Percentiles rank a stretch among this genome's conserved stretches.
Conservation (phyloP, 345 rosid genomes). For the Salix viminalis region DNA sequence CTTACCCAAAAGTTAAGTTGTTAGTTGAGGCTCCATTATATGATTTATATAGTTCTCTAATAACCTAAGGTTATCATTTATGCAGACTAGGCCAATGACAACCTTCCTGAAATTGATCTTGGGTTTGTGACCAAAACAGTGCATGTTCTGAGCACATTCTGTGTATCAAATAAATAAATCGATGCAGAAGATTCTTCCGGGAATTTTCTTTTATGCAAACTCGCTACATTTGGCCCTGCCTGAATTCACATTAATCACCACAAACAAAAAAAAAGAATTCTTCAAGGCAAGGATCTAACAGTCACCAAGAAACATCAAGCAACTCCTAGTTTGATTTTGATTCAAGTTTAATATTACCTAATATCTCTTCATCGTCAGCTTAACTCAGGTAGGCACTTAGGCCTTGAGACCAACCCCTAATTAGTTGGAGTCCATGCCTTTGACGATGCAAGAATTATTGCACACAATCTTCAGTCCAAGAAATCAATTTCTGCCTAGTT, state of each 20-base stretch:
- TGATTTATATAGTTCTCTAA: too few relatives aligned
- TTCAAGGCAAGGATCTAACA: not conserved
- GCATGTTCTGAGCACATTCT: not conserved
- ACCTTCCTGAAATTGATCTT: not conserved
- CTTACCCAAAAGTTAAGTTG: too few relatives aligned
- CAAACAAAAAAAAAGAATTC: not conserved
- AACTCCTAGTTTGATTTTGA: not conserved
- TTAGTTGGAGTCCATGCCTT: not conserved
- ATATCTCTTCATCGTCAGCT: not conserved
- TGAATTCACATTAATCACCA: not conserved
- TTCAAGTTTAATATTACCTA: not conserved
- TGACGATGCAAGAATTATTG: not conserved
- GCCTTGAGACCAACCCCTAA: not conserved
- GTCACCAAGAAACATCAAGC: not conserved
- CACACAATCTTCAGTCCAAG: not conserved
- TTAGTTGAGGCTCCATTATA: too few relatives aligned
- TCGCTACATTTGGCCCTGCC: not conserved
- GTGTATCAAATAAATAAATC: not conserved
- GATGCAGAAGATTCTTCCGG: not conserved
- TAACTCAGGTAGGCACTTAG: not conserved
- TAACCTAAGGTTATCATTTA: not conserved
- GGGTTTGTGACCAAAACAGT: not conserved
- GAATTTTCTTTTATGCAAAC: not conserved
- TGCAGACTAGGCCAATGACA: not conserved
- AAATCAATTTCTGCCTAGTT: not conserved